phyloP scores from a whole-genome alignment of 2,329 filamentous ascomycete genomes.

The Alternaria panax region DNA sequence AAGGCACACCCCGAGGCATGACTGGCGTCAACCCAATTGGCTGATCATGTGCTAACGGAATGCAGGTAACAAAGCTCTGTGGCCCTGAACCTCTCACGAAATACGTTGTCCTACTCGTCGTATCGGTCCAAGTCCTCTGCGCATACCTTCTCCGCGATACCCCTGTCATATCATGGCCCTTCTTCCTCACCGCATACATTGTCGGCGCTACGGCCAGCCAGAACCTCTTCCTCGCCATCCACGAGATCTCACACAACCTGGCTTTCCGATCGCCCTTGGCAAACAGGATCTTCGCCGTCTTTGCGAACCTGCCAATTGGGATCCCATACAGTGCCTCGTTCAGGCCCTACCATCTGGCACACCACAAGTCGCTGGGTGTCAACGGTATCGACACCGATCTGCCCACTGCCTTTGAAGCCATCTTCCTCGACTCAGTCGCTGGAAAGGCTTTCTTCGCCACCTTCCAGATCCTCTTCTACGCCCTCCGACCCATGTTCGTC shows the following conservation, averaged over 20 bases:
- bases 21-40: not conserved
- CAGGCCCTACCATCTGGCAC: constrained; percentile 96
- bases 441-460: constrained; percentile 99
- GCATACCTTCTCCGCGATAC: constrained; percentile 80
- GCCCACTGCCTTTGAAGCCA: constrained; percentile 86
- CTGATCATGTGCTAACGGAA: not conserved
- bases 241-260: constrained; percentile 98
- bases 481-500: constrained; percentile 91
- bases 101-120: constrained; percentile 85
- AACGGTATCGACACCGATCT: constrained; percentile 96
- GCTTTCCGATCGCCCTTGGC: constrained; percentile 82
- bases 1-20: constrained; percentile 95
- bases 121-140: constrained; percentile 78
- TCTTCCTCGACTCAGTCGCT: constrained; percentile 91
- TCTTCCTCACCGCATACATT: constrained; percentile 87
- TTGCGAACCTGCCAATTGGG: constrained; percentile 95
- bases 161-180: constrained; percentile 81
- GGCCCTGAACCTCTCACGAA: constrained; percentile 95
- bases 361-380: constrained; percentile 98
- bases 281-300: constrained; percentile 87
- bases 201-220: constrained; percentile 96
- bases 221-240: constrained; percentile 97
- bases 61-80: constrained; percentile 91
- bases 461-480: constrained; percentile 99
- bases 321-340: constrained; percentile 97